Conservation (phyloP, 75 land plant genomes). For the Pinus albicaulis region DNA sequence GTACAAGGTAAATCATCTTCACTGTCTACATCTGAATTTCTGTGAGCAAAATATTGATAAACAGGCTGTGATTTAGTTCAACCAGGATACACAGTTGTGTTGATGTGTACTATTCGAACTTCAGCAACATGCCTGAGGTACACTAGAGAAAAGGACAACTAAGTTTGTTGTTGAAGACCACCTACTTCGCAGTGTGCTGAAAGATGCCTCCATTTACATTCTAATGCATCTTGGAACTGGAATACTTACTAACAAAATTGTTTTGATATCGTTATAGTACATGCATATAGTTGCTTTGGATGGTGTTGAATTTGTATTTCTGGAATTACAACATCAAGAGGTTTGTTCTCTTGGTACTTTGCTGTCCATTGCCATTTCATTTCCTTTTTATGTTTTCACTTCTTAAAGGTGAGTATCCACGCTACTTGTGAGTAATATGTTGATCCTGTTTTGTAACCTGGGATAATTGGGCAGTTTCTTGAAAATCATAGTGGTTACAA, state of each 20-base stretch:
- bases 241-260: not conserved
- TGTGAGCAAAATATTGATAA: not conserved
- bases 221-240: not conserved
- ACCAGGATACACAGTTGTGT: not conserved
- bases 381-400: no score
- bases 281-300: not conserved
- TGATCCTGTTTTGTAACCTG: no score
- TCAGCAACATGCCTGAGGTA: no score
- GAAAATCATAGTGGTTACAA: no score
- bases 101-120: not conserved
- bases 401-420: no score
- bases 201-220: no score
- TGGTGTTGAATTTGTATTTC: no score
- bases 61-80: not conserved
- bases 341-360: not conserved
- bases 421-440: no score
- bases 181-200: no score
- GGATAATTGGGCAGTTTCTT: no score
- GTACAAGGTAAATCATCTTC: no score
- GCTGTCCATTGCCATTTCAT: no score
- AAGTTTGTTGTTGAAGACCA: not conserved
- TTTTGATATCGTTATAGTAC: not conserved
- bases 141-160: not conserved
- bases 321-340: not conserved
- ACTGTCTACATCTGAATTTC: not conserved